Evolutionary conservation across 2,329 filamentous ascomycete genomes (phyloP).

Genomic region (Colletotrichum gigasporum): DNA sequence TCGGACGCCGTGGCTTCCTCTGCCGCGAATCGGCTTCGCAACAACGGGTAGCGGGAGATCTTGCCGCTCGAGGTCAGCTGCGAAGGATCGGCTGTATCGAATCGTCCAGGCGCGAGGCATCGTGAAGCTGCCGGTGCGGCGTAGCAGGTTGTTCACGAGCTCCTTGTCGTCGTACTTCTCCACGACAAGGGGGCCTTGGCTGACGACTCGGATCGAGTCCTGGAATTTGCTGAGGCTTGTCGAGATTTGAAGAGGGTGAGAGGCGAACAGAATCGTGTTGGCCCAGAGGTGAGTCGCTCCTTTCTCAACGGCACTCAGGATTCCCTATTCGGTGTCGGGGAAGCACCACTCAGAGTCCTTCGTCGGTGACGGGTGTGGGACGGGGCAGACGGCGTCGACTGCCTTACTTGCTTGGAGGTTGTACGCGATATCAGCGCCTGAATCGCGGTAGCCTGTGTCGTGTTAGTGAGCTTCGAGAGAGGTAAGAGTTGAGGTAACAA

Average conservation of each 20-base stretch:
- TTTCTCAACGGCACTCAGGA: slow-evolving; percentile 47
- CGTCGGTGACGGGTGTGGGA: slow-evolving; percentile 38
- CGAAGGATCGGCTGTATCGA: neutral
- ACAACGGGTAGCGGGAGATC: slow-evolving; percentile 47
- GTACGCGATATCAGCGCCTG: slow-evolving; percentile 58
- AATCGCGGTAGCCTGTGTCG: slow-evolving; percentile 55
- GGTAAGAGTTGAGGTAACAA: neutral
- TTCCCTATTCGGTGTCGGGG: slow-evolving; percentile 52
- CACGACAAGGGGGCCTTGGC: slow-evolving; percentile 56
- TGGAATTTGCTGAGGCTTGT: slow-evolving; percentile 39
- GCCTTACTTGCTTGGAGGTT: slow-evolving; percentile 41
- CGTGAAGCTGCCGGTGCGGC: slow-evolving; percentile 45
- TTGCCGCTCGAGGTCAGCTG: neutral
- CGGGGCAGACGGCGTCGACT: slow-evolving; percentile 44
- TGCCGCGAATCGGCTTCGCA: slow-evolving; percentile 57
- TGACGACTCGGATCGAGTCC: slow-evolving; percentile 48
- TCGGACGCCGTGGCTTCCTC: slow-evolving; percentile 60
- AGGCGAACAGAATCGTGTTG: slow-evolving; percentile 59
- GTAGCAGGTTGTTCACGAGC: slow-evolving; percentile 54
- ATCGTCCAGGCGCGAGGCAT: slow-evolving; percentile 49
- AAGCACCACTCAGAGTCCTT: slow-evolving; percentile 50
- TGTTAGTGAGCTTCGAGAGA: neutral
- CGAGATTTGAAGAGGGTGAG: slow-evolving; percentile 57
- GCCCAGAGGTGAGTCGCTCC: slow-evolving; percentile 59
- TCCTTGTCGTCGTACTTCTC: slow-evolving; percentile 62